Percentiles rank a stretch among this genome's conserved stretches.
These are phyloP conservation scores for Prunus padus DNA, from an alignment of 306 rosid genomes.

Conservation along the genomic window DNA sequence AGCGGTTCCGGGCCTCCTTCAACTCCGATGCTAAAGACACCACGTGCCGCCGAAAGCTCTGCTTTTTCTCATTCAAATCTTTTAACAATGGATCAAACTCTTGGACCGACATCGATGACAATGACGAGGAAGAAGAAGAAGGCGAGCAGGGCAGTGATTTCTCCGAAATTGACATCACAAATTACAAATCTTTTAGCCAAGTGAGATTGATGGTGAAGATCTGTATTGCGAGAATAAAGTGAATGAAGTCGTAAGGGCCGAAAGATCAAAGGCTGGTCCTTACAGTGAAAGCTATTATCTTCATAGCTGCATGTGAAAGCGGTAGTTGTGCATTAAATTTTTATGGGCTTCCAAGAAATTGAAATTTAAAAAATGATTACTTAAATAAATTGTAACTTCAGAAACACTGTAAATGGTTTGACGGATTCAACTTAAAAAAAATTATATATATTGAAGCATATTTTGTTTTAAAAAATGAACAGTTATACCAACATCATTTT, in stretches of 20 bases:
- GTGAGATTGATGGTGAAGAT: slow-evolving; percentile 10
- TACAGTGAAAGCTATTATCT: slow-evolving; percentile 34
- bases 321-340: slow-evolving; percentile 48
- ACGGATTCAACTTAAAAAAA: slow-evolving; percentile 10
- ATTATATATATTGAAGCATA: no score
- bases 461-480: background rate
- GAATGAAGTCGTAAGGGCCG: slow-evolving; percentile 35
- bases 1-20: slow-evolving; percentile 77
- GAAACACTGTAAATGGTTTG: slow-evolving; percentile 23
- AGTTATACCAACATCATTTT: background rate
- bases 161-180: slow-evolving; percentile 59
- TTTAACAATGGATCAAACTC: slow-evolving; percentile 76
- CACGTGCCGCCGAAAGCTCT: slow-evolving; percentile 82
- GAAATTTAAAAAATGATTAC: background rate
- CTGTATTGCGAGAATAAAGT: slow-evolving; percentile 2
- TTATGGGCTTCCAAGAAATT: slow-evolving; percentile 17
- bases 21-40: slow-evolving; percentile 85
- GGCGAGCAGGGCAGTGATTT: slow-evolving; percentile 32
- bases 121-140: slow-evolving; percentile 22
- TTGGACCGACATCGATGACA: slow-evolving; percentile 26
- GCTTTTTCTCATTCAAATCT: slow-evolving; percentile 87
- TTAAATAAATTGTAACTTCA: slow-evolving; percentile 17
- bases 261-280: slow-evolving; percentile 24
- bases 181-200: slow-evolving; percentile 6
- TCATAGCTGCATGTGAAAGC: slow-evolving; percentile 47